Percentiles rank a stretch among this genome's conserved stretches.
Evolutionary conservation across 306 rosid species (phyloP).

Genomic region (Quercus glauca): DNA sequence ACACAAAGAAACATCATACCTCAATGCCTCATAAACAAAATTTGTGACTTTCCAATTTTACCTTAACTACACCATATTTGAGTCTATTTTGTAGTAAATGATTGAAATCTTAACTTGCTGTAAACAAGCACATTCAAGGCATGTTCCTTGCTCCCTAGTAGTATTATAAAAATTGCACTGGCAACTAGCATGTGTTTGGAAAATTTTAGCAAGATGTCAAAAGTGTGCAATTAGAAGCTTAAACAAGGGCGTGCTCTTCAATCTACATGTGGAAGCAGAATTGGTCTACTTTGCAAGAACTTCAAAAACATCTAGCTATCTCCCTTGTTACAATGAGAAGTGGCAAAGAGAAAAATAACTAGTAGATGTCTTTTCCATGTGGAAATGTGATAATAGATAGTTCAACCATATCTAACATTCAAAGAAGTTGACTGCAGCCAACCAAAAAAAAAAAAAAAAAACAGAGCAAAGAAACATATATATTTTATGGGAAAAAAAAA

Average conservation of each 20-base stretch:
- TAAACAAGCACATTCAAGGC: neutral
- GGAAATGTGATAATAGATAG: neutral
- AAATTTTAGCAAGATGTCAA: neutral
- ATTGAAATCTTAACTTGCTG: neutral
- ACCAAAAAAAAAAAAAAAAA: neutral
- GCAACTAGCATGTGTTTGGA: neutral
- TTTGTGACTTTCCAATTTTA: neutral
- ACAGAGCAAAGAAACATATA: neutral
- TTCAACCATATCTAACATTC: neutral
- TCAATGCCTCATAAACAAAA: neutral
- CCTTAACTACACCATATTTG: neutral
- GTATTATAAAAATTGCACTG: neutral
- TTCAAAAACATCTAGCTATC: neutral
- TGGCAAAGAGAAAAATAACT: neutral
- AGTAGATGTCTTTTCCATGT: neutral
- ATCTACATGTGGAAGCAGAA: neutral
- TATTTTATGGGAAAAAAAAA: too few relatives aligned
- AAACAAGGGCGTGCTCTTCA: neutral
- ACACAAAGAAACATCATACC: neutral
- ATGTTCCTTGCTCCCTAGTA: neutral
- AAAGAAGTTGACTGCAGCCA: neutral
- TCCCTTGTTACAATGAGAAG: neutral
- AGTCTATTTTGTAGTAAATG: neutral
- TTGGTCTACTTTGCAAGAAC: neutral
- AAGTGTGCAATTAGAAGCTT: neutral